phyloP scores from a whole-genome alignment of 495 filamentous ascomycete species.

The Mycothermus thermophilus region DNA sequence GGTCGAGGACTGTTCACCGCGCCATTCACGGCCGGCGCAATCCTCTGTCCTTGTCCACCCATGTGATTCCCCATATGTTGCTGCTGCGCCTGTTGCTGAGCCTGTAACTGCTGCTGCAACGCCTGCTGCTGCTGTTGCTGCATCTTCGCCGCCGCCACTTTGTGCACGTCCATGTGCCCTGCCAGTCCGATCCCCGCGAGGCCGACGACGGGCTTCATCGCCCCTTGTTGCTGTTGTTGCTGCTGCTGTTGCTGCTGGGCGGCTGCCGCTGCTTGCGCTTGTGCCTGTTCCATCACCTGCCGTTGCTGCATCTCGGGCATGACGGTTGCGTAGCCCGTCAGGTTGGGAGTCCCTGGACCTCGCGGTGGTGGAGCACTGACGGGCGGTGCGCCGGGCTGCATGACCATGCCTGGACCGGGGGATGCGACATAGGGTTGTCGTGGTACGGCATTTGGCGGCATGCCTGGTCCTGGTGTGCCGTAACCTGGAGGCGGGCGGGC shows the following conservation, averaged over 20 bases:
- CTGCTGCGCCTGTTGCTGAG: neutral
- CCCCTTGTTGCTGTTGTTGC: slow-evolving; percentile 23
- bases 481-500: slow-evolving; percentile 9
- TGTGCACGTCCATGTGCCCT: slow-evolving; percentile 21
- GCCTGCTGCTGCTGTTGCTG: slow-evolving; percentile 6
- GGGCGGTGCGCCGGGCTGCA: neutral
- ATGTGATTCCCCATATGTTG: slow-evolving; percentile 5
- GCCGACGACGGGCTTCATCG: slow-evolving; percentile 17
- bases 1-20: neutral
- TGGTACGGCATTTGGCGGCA: slow-evolving; percentile 17
- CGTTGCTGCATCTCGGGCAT: slow-evolving; percentile 25
- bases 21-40: neutral
- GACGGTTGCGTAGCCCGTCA: slow-evolving; percentile 24
- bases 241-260: slow-evolving; percentile 20
- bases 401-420: slow-evolving; percentile 10
- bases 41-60: slow-evolving; percentile 11
- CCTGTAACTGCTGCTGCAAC: neutral
- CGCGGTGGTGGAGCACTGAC: slow-evolving; percentile 2
- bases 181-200: slow-evolving; percentile 26
- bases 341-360: slow-evolving; percentile 7
- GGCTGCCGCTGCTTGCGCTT: slow-evolving; percentile 29
- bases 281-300: slow-evolving; percentile 31
- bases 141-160: slow-evolving; percentile 24
- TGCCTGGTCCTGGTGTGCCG: slow-evolving; percentile 13
- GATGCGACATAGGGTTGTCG: slow-evolving; percentile 11